These are phyloP conservation scores for Acrasis kona DNA, from an alignment of 78 protist genomes.

Conservation along the genomic window DNA sequence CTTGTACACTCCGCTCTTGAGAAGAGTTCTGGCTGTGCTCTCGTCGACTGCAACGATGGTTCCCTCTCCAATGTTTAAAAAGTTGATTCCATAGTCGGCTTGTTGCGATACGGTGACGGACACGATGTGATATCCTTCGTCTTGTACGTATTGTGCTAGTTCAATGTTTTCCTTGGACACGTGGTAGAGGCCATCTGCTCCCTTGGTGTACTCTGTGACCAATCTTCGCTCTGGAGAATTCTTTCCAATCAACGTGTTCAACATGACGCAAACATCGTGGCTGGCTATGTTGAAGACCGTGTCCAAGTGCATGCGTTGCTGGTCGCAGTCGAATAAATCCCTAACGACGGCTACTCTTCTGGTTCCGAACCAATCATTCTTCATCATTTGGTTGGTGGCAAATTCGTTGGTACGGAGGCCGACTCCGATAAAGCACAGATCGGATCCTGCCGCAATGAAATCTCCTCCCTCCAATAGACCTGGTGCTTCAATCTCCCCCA, in stretches of 20 bases:
- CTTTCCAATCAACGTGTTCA: slow-evolving; percentile 53
- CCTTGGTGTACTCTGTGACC: slow-evolving; percentile 57
- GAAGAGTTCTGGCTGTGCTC: slow-evolving; percentile 48
- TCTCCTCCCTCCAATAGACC: slow-evolving; percentile 75
- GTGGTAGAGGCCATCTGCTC: slow-evolving; percentile 17
- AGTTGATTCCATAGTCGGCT: slow-evolving; percentile 65
- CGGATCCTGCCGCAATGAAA: slow-evolving; percentile 63
- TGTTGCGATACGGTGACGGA: slow-evolving; percentile 49
- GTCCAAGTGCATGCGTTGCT: slow-evolving; percentile 86
- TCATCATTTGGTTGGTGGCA: slow-evolving; percentile 61
- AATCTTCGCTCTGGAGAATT: slow-evolving; percentile 32
- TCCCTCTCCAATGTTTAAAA: slow-evolving; percentile 75
- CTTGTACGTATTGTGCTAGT: slow-evolving; percentile 32
- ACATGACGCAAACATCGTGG: slow-evolving; percentile 24
- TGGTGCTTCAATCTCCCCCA: slow-evolving; percentile 66
- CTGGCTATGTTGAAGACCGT: slow-evolving; percentile 55
- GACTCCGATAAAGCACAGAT: slow-evolving; percentile 65
- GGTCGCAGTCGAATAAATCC: slow-evolving; percentile 65
- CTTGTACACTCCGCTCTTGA: slow-evolving; percentile 8
- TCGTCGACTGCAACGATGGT: slow-evolving; percentile 56
- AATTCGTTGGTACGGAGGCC: slow-evolving; percentile 63
- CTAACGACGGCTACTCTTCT: slow-evolving; percentile 65
- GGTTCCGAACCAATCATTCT: slow-evolving; percentile 63
- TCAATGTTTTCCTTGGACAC: slow-evolving; percentile 36
- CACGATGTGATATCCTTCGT: slow-evolving; percentile 61